Evolutionary conservation across 345 rosid genomes (phyloP).

Genomic region (Acer yangbiense): DNA sequence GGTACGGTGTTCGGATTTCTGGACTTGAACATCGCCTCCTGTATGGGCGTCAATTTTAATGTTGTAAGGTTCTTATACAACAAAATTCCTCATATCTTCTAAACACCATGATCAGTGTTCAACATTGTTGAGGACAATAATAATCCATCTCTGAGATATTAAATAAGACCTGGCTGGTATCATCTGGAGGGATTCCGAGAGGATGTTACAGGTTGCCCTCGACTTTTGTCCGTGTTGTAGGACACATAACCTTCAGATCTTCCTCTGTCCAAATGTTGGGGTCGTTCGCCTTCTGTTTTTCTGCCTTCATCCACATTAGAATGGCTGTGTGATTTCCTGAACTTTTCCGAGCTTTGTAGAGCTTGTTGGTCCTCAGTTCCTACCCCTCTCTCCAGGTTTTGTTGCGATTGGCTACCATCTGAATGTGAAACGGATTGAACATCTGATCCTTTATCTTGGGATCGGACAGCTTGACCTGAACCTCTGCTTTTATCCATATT

Average conservation of each 20-base stretch:
- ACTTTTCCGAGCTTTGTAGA: constrained; percentile 7
- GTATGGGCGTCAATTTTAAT: constrained; percentile 6
- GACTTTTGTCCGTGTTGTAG: constrained; percentile 31
- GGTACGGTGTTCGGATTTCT: not conserved
- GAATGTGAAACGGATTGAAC: constrained; percentile 20
- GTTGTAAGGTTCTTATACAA: constrained; percentile 2
- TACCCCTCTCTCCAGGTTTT: constrained; percentile 15
- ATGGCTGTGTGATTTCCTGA: not conserved
- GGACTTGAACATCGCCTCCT: constrained; percentile 13
- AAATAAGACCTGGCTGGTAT: constrained; percentile 10
- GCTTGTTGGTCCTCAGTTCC: constrained; percentile 22
- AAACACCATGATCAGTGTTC: constrained; percentile 6
- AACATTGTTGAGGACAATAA: not conserved
- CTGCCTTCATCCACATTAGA: constrained; percentile 11
- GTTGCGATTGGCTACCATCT: constrained; percentile 11
- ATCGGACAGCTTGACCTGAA: constrained; percentile 24
- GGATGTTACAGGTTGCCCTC: constrained; percentile 29
- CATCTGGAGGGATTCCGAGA: constrained; percentile 42
- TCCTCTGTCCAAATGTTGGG: constrained; percentile 38
- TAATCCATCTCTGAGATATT: not conserved
- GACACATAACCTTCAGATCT: constrained; percentile 37
- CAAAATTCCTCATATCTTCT: constrained; percentile 8
- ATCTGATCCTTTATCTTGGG: constrained; percentile 20
- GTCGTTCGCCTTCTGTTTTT: constrained; percentile 21
- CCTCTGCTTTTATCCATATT: constrained; percentile 51